A percentile compares a stretch with the other conserved stretches of the same genome.
phyloP scores from a whole-genome alignment of 2,329 filamentous ascomycete species.

The Ascochyta viciae-villosae region DNA sequence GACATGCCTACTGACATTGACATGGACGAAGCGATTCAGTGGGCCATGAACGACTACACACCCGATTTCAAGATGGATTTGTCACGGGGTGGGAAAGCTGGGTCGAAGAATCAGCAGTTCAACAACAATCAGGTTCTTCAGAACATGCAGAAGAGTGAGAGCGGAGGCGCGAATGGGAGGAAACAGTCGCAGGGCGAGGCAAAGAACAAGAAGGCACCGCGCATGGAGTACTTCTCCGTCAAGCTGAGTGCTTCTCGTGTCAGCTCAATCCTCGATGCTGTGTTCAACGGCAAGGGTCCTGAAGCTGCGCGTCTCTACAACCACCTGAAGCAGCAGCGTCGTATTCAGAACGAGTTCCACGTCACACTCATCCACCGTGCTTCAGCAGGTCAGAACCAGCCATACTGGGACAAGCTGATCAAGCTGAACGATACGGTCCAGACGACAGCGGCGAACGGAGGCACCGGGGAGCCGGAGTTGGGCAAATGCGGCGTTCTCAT shows the following conservation, averaged over 20 bases:
- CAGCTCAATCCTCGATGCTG: conserved; percentile 67
- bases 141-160: conserved; percentile 39
- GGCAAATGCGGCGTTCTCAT: conserved; percentile 70
- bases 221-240: conserved; percentile 71
- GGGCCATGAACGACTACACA: conserved; percentile 76
- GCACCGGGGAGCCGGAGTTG: conserved; percentile 59
- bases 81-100: conserved; percentile 55
- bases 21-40: conserved; percentile 79
- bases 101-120: conserved; percentile 26
- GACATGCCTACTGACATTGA: conserved; percentile 74
- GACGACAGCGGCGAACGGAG: conserved; percentile 44
- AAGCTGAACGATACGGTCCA: conserved; percentile 59
- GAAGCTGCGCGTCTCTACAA: conserved; percentile 73
- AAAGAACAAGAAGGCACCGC: conserved; percentile 57
- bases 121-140: conserved; percentile 49
- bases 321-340: conserved; percentile 73
- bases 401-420: conserved; percentile 78
- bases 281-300: conserved; percentile 67
- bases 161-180: conserved; percentile 9
- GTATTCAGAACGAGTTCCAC: conserved; percentile 87
- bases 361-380: conserved; percentile 91
- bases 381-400: conserved; percentile 64
- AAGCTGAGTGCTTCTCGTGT: conserved; percentile 61
- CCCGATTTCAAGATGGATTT: conserved; percentile 80
- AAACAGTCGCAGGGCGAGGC: conserved; percentile 40